Evolutionary conservation across 2,329 filamentous ascomycete species (phyloP).

Genomic region (Xylariaceae sp.): DNA sequence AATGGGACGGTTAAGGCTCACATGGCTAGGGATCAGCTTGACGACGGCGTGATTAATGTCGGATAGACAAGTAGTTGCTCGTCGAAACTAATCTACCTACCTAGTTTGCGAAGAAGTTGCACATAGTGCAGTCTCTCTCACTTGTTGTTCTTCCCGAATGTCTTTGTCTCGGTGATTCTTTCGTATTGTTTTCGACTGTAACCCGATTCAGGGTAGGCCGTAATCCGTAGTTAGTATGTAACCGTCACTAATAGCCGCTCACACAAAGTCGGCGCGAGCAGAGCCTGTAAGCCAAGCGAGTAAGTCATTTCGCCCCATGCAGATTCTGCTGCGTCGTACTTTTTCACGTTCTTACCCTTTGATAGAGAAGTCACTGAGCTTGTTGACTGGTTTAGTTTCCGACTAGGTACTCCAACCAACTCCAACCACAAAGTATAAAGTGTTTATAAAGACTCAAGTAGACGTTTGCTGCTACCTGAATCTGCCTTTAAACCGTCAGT

Average conservation of each 20-base stretch:
- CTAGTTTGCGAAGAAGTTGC: not conserved
- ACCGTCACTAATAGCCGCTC: too few relatives aligned
- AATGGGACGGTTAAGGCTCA: not conserved
- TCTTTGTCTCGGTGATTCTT: not conserved
- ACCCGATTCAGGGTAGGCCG: not conserved
- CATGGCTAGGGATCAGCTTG: not conserved
- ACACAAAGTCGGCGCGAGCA: not conserved
- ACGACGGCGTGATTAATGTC: conserved; percentile 1
- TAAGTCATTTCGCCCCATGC: not conserved
- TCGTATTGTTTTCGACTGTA: not conserved
- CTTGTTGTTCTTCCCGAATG: not conserved
- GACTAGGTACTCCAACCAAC: too few relatives aligned
- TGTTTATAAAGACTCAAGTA: too few relatives aligned
- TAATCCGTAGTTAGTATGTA: not conserved
- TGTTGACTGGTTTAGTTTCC: too few relatives aligned
- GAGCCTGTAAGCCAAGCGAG: not conserved
- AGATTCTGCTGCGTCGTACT: not conserved
- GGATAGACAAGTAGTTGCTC: not conserved
- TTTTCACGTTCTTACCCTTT: not conserved
- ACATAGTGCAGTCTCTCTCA: not conserved
- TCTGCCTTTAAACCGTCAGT: too few relatives aligned
- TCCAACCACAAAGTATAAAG: too few relatives aligned
- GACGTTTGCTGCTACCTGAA: too few relatives aligned
- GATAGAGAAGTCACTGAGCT: too few relatives aligned
- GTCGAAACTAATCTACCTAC: not conserved